A percentile compares a stretch with the other conserved stretches of the same genome.
phyloP scores from a whole-genome alignment of 1,284 basidiomycete species.

The Naganishia cerealis region DNA sequence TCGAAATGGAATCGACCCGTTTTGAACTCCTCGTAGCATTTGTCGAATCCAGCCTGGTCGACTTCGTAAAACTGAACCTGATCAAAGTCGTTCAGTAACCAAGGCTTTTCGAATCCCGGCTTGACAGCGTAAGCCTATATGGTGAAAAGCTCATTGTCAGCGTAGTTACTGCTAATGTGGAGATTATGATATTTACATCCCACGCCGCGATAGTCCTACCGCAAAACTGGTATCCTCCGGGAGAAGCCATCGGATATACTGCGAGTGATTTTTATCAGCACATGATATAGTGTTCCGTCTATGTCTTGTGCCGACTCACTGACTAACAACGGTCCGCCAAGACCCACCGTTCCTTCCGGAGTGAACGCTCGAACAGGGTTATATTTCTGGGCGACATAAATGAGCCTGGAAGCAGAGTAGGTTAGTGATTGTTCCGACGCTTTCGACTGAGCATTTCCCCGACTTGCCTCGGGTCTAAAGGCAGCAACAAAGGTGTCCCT shows the following conservation, averaged over 20 bases:
- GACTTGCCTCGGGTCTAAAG: slow-evolving; percentile 60
- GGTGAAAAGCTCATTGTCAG: background rate
- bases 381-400: slow-evolving; percentile 52
- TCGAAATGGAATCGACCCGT: slow-evolving; percentile 64
- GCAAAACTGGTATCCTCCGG: slow-evolving; percentile 67
- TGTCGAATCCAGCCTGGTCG: slow-evolving; percentile 39
- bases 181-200: slow-evolving; percentile 36
- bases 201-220: slow-evolving; percentile 51
- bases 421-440: background rate
- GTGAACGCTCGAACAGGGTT: slow-evolving; percentile 54
- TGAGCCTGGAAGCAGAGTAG: slow-evolving; percentile 2
- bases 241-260: slow-evolving; percentile 68
- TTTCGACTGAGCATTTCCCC: background rate
- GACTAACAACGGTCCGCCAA: slow-evolving; percentile 42
- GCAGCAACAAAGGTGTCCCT: slow-evolving; percentile 45
- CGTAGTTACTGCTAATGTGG: too few relatives aligned
- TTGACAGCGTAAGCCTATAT: slow-evolving; percentile 37
- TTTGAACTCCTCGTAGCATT: slow-evolving; percentile 64
- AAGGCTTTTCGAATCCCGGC: slow-evolving; percentile 57
- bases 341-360: slow-evolving; percentile 60
- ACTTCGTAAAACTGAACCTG: slow-evolving; percentile 57
- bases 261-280: slow-evolving; percentile 63
- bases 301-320: slow-evolving; percentile 35
- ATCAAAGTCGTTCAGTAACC: slow-evolving; percentile 67
- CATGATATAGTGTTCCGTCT: slow-evolving; percentile 36